Percentiles rank a stretch among this genome's conserved stretches.
phyloP scores from a whole-genome alignment of 2,329 filamentous ascomycete species.

The Tolypocladium inflatum region DNA sequence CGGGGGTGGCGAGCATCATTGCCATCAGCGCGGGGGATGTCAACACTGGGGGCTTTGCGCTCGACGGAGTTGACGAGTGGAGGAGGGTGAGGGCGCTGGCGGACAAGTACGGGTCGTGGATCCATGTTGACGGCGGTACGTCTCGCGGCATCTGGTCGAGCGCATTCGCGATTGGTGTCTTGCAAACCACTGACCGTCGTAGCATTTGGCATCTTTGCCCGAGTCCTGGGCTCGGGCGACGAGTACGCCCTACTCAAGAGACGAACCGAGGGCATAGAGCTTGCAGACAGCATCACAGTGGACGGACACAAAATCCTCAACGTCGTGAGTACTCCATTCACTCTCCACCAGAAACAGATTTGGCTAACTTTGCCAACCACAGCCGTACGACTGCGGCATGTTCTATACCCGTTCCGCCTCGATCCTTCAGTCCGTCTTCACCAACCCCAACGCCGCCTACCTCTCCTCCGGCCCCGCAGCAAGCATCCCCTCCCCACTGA shows the following conservation, averaged over 20 bases:
- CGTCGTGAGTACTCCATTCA: slow-evolving; percentile 43
- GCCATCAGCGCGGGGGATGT: slow-evolving; percentile 81
- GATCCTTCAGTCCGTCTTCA: slow-evolving; percentile 55
- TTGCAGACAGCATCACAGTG: slow-evolving; percentile 79
- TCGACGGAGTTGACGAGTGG: slow-evolving; percentile 50
- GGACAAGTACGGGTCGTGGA: slow-evolving; percentile 67
- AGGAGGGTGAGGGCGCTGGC: slow-evolving; percentile 56
- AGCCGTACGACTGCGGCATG: slow-evolving; percentile 87
- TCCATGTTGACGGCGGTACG: slow-evolving; percentile 75
- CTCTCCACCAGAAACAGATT: not conserved
- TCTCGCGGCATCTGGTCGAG: not conserved
- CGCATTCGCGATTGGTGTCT: not conserved
- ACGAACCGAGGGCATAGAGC: slow-evolving; percentile 55
- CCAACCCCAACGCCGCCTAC: slow-evolving; percentile 81
- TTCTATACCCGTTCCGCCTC: slow-evolving; percentile 64
- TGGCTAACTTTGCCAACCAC: slow-evolving; percentile 3
- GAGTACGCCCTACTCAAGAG: slow-evolving; percentile 46
- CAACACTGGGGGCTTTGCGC: slow-evolving; percentile 75
- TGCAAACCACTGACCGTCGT: not conserved
- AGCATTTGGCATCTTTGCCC: slow-evolving; percentile 79
- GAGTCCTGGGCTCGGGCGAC: slow-evolving; percentile 46
- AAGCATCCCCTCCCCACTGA: slow-evolving; percentile 67
- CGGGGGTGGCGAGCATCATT: slow-evolving; percentile 60
- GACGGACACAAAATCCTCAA: slow-evolving; percentile 92
- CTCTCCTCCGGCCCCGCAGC: slow-evolving; percentile 36